Conservation (phyloP, 2,329 filamentous ascomycete species). For the Geosmithia putterillii region DNA sequence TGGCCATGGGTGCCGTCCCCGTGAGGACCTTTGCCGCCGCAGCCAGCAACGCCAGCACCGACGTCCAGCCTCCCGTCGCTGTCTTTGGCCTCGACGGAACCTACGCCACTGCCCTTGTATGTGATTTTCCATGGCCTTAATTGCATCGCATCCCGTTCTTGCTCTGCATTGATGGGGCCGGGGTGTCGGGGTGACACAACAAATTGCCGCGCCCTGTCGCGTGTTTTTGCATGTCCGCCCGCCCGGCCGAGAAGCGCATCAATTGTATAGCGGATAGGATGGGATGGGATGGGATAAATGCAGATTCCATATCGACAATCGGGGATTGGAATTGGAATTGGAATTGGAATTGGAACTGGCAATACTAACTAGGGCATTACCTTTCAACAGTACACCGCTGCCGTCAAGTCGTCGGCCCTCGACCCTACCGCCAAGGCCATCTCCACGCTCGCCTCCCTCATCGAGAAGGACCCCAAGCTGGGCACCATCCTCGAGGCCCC, state of each 20-base stretch:
- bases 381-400: conserved; percentile 95
- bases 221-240: no score
- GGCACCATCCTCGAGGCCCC: conserved; percentile 63
- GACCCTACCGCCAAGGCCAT: conserved; percentile 78
- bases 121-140: conserved; percentile 15
- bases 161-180: neutral
- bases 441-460: conserved; percentile 53
- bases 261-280: no score
- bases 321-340: no score
- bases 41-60: conserved; percentile 56
- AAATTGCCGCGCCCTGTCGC: no score
- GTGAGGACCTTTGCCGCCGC: conserved; percentile 80
- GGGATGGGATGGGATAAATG: no score
- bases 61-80: conserved; percentile 69
- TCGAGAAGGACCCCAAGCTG: conserved; percentile 79
- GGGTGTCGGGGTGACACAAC: no score
- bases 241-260: no score
- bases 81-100: conserved; percentile 96
- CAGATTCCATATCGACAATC: no score
- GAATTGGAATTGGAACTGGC: no score
- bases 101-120: conserved; percentile 96
- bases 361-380: no score
- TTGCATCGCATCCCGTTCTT: neutral
- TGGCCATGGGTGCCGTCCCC: conserved; percentile 23
- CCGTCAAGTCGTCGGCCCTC: conserved; percentile 75